phyloP scores from a whole-genome alignment of 352 stramenopile genomes.

The Globisporangium alternatum region DNA sequence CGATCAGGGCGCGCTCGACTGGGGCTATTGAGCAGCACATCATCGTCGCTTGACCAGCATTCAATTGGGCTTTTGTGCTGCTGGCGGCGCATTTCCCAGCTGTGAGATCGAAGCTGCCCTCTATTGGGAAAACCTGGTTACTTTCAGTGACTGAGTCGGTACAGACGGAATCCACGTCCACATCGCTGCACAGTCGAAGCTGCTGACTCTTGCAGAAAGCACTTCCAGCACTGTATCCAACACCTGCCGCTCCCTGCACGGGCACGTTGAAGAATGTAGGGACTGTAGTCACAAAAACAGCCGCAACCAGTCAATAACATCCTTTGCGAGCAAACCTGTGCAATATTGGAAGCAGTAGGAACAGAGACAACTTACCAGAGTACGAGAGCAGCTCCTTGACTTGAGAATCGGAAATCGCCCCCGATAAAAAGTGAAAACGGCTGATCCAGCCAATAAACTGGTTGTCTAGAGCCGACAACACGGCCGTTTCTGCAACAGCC shows the following conservation, averaged over 20 bases:
- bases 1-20: not conserved
- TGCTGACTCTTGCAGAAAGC: constrained; percentile 24
- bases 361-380: constrained; percentile 27
- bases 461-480: constrained; percentile 21
- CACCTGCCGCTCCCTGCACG: no score
- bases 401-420: constrained; percentile 31
- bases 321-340: not conserved
- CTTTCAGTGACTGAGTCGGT: not conserved
- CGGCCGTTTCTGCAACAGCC: constrained; percentile 6
- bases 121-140: constrained; percentile 2
- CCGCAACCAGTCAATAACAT: not conserved
- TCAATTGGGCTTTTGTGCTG: constrained; percentile 20
- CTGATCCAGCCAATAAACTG: constrained; percentile 45
- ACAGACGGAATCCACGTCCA: constrained; percentile 43
- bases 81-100: constrained; percentile 3
- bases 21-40: constrained; percentile 34
- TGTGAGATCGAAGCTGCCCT: not conserved
- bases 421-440: constrained; percentile 41
- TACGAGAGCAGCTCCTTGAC: constrained; percentile 34
- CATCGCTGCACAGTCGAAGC: constrained; percentile 35
- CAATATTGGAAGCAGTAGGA: not conserved
- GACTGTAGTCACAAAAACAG: not conserved
- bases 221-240: constrained; percentile 7
- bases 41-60: constrained; percentile 22
- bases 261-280: not conserved